phyloP scores from a whole-genome alignment of 805 yeast genomes.

The Ogataea sp. region DNA sequence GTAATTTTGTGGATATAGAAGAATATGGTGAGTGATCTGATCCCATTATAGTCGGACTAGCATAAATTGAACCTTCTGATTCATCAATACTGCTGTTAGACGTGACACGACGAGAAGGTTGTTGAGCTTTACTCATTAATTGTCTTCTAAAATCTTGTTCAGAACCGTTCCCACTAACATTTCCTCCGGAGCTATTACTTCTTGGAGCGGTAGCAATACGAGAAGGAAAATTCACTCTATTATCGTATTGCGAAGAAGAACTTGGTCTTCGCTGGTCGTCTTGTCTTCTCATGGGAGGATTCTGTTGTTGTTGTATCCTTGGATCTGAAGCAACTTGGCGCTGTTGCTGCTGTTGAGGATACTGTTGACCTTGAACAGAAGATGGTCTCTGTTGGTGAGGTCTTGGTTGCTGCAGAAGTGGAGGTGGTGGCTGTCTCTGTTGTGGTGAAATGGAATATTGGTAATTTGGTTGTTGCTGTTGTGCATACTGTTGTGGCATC shows the following conservation, averaged over 20 bases:
- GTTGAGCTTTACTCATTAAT: not conserved
- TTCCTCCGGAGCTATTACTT: no score
- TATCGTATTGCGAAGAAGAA: not conserved
- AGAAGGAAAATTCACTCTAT: not conserved
- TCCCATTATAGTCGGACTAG: not conserved
- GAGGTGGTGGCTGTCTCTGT: slow-evolving; percentile 5
- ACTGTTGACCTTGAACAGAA: no score
- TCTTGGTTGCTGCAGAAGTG: no score
- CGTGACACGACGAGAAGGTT: not conserved
- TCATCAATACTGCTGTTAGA: not conserved
- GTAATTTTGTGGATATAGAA: not conserved
- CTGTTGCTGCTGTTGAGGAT: slow-evolving; percentile 2
- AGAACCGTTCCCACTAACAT: no score
- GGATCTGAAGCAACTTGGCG: not conserved
- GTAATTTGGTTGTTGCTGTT: slow-evolving; percentile 1
- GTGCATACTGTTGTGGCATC: slow-evolving; percentile 2
- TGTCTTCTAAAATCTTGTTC: not conserved
- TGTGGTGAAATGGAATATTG: not conserved
- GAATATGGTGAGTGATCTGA: not conserved
- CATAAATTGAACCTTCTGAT: not conserved
- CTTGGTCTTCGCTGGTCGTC: not conserved
- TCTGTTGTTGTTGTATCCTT: no score
- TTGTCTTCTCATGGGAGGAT: no score
- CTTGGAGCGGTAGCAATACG: not conserved
- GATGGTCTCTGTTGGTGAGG: no score